Evolutionary conservation across 1,284 basidiomycete species (phyloP).

Genomic region (Cryptococcus depauperatus): DNA sequence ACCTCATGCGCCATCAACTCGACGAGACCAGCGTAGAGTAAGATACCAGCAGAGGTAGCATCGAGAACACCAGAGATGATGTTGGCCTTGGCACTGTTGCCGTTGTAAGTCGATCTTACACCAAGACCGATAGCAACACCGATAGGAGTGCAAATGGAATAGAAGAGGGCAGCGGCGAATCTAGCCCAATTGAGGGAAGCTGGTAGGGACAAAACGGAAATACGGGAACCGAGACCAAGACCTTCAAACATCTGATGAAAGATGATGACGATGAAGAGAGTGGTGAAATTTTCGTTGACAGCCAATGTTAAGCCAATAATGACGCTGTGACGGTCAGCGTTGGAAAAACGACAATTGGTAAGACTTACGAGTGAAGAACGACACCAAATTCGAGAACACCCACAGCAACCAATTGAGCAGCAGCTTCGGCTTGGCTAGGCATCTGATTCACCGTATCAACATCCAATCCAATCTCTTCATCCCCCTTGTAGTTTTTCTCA

Average conservation of each 20-base stretch:
- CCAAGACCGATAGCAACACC: constrained; percentile 72
- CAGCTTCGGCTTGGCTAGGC: constrained; percentile 27
- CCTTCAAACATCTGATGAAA: constrained; percentile 59
- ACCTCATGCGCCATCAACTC: constrained; percentile 92
- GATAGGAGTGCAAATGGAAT: constrained; percentile 62
- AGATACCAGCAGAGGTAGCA: constrained; percentile 74
- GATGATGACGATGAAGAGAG: constrained; percentile 81
- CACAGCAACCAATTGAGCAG: constrained; percentile 66
- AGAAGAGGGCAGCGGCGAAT: constrained; percentile 57
- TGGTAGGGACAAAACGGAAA: constrained; percentile 62
- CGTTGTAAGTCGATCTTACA: constrained; percentile 72
- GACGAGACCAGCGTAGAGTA: constrained; percentile 81
- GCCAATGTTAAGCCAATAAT: constrained; percentile 91
- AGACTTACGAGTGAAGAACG: constrained; percentile 62
- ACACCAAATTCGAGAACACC: constrained; percentile 66
- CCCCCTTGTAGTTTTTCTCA: constrained; percentile 17
- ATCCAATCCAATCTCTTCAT: constrained; percentile 13
- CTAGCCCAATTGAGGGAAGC: constrained; percentile 56
- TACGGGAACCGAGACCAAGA: constrained; percentile 74
- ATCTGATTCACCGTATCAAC: constrained; percentile 14
- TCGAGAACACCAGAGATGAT: constrained; percentile 80
- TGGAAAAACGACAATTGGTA: background rate
- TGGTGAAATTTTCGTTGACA: constrained; percentile 68
- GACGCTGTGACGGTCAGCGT: constrained; percentile 41
- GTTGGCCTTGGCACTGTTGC: constrained; percentile 60